These are phyloP conservation scores for Isatis tinctoria DNA, from an alignment of 345 rosid genomes.

Conservation along the genomic window DNA sequence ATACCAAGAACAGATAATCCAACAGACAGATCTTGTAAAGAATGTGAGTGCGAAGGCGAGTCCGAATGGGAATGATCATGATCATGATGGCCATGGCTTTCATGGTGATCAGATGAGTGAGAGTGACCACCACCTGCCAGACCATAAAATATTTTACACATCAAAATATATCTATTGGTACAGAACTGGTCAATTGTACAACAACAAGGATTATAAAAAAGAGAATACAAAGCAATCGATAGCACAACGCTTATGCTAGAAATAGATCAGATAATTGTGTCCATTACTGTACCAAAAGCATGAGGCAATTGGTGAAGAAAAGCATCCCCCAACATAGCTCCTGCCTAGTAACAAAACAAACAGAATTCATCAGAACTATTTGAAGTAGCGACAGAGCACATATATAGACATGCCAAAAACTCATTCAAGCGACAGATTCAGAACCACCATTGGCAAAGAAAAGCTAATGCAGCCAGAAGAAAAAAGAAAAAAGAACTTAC, in stretches of 20 bases:
- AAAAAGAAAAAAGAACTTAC: constrained; percentile 41
- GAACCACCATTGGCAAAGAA: constrained; percentile 1
- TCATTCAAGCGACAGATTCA: neutral
- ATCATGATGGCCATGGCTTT: constrained; percentile 44
- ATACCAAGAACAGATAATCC: constrained; percentile 84
- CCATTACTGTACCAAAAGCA: constrained; percentile 75
- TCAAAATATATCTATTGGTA: neutral
- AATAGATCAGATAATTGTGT: neutral
- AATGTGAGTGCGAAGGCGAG: constrained; percentile 57
- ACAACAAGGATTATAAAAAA: neutral
- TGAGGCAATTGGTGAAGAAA: constrained; percentile 98
- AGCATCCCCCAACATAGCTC: constrained; percentile 99
- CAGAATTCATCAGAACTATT: constrained; percentile 1
- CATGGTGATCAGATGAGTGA: constrained; percentile 62
- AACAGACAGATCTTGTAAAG: constrained; percentile 78
- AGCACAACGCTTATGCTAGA: too few relatives aligned
- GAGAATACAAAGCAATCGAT: neutral
- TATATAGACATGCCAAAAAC: neutral
- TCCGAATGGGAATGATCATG: constrained; percentile 44
- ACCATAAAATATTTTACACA: neutral
- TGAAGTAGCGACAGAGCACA: neutral
- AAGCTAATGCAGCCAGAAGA: neutral
- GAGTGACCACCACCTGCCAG: constrained; percentile 80
- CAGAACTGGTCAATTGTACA: neutral
- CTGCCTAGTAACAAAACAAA: constrained; percentile 56